These are phyloP conservation scores for Alternaria arbusti DNA, from an alignment of 2,329 filamentous ascomycete genomes.

Conservation along the genomic window DNA sequence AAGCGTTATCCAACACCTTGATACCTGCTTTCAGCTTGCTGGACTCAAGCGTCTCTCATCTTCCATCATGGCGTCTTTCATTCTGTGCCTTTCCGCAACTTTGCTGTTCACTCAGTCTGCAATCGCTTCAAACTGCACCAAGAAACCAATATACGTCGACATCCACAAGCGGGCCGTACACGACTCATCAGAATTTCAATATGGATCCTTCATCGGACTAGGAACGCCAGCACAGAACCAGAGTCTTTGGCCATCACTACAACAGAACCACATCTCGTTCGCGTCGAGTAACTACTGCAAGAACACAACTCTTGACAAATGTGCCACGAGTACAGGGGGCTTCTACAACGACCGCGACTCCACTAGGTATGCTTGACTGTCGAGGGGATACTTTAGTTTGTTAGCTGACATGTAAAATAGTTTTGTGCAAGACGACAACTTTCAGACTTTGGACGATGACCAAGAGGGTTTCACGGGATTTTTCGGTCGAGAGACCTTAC, in stretches of 20 bases:
- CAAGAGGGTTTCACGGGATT: constrained; percentile 29
- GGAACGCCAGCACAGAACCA: constrained; percentile 54
- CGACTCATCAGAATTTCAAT: constrained; percentile 48
- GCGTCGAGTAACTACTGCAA: constrained; percentile 46
- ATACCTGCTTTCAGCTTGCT: constrained; percentile 33
- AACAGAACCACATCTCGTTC: constrained; percentile 52
- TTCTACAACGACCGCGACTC: constrained; percentile 42
- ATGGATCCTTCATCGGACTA: constrained; percentile 55
- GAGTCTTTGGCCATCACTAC: constrained; percentile 52
- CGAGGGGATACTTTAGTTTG: background rate
- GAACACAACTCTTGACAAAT: constrained; percentile 43
- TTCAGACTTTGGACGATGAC: constrained; percentile 36
- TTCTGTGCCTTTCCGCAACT: constrained; percentile 35
- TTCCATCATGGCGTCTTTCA: constrained; percentile 37
- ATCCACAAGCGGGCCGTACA: constrained; percentile 54
- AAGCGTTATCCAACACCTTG: constrained; percentile 6
- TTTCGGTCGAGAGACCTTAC: constrained; percentile 45
- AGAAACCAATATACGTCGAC: constrained; percentile 52
- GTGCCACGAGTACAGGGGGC: constrained; percentile 42
- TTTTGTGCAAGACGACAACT: constrained; percentile 29
- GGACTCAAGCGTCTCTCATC: constrained; percentile 33
- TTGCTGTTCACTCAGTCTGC: constrained; percentile 47
- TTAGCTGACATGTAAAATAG: constrained; percentile 26
- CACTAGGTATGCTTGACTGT: constrained; percentile 32
- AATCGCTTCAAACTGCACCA: constrained; percentile 49